Conservation (phyloP, 2,329 filamentous ascomycete genomes). For the Stromatinia cepivora region DNA sequence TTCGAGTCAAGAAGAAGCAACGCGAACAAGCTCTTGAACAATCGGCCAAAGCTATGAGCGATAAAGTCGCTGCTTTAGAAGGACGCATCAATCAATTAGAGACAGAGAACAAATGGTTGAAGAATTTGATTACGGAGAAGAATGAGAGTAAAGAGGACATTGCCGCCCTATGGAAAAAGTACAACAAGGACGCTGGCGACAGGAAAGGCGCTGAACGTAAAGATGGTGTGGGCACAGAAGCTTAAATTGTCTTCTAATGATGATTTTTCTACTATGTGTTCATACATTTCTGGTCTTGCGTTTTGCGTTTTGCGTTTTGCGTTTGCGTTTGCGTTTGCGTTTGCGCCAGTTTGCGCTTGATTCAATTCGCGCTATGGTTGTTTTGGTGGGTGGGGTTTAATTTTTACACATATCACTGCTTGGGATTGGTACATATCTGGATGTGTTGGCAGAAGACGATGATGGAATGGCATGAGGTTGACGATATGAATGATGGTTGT, state of each 20-base stretch:
- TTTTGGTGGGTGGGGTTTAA: neutral
- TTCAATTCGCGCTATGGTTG: constrained; percentile 16
- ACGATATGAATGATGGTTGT: neutral
- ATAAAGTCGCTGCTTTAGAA: constrained; percentile 75
- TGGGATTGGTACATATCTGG: neutral
- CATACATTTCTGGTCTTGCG: neutral
- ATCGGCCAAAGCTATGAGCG: constrained; percentile 78
- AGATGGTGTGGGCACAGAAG: constrained; percentile 40
- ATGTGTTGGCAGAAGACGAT: neutral
- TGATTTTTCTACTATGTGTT: constrained; percentile 6
- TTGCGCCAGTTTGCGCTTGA: constrained; percentile 27
- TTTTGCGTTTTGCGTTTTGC: neutral
- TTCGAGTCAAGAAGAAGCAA: constrained; percentile 95
- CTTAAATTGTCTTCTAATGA: constrained; percentile 23
- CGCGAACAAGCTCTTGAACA: constrained; percentile 83
- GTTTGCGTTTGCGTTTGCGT: constrained; percentile 24
- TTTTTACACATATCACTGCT: neutral
- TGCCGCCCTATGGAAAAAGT: constrained; percentile 45
- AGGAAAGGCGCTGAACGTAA: constrained; percentile 39
- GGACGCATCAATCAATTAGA: constrained; percentile 73
- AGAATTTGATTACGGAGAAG: constrained; percentile 79
- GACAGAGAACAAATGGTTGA: constrained; percentile 80
- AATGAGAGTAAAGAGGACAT: constrained; percentile 55
- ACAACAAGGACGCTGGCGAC: constrained; percentile 40
- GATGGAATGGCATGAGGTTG: neutral